These are phyloP conservation scores for Starmera caribaea DNA, from an alignment of 805 yeast genomes.

Conservation along the genomic window DNA sequence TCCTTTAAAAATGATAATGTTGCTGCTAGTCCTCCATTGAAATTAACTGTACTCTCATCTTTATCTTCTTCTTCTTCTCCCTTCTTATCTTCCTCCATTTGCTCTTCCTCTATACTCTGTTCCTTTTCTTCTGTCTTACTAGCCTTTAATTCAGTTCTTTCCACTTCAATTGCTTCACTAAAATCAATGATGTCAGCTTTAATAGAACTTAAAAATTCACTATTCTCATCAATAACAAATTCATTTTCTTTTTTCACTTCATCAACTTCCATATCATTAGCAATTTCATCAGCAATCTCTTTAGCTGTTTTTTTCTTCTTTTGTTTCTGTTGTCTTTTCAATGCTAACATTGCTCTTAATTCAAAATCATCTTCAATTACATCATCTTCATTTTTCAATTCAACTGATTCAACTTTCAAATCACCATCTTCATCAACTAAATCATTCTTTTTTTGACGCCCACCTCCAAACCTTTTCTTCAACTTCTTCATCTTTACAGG, in stretches of 20 bases:
- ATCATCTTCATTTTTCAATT: conserved; percentile 16
- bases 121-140: not conserved
- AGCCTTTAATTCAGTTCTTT: not conserved
- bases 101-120: not conserved
- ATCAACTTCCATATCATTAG: conserved; percentile 4
- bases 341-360: conserved; percentile 16
- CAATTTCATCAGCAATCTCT: conserved; percentile 14
- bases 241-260: conserved; percentile 7
- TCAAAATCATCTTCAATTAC: conserved; percentile 14
- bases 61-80: conserved; percentile 1
- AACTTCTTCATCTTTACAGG: conserved; percentile 22
- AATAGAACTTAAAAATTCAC: conserved; percentile 24
- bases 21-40: conserved; percentile 16
- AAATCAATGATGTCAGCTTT: conserved; percentile 3
- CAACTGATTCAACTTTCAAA: conserved; percentile 14
- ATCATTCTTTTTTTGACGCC: conserved; percentile 4
- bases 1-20: conserved; percentile 13
- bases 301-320: conserved; percentile 12
- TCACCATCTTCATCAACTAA: conserved; percentile 13
- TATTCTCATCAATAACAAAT: conserved; percentile 23
- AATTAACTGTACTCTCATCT: conserved; percentile 4
- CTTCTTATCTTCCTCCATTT: not conserved
- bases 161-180: not conserved
- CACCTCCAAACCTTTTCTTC: conserved; percentile 12
- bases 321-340: conserved; percentile 8